phyloP scores from a whole-genome alignment of 208 protist species.

The Dictyostelium gargantuum region DNA sequence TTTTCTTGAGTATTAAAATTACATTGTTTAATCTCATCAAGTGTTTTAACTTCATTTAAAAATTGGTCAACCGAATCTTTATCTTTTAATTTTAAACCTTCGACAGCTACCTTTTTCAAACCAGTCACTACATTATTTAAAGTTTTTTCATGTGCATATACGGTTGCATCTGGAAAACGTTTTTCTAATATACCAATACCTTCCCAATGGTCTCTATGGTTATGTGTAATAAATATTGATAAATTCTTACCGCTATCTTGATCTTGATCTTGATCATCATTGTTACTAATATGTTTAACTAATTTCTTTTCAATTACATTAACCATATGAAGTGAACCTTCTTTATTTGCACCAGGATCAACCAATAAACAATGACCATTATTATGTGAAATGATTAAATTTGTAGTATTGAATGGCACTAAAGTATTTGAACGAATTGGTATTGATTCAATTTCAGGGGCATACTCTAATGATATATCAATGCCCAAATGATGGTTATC shows the following conservation, averaged over 20 bases:
- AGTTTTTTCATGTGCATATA: not conserved
- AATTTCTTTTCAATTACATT: slow-evolving; percentile 18
- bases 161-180: not conserved
- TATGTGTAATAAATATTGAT: slow-evolving; percentile 35
- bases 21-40: not conserved
- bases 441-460: slow-evolving; percentile 14
- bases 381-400: not conserved
- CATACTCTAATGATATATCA: not conserved
- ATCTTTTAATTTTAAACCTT: not conserved
- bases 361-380: not conserved
- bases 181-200: not conserved
- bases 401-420: not conserved
- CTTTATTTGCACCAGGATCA: slow-evolving; percentile 29
- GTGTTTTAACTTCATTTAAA: not conserved
- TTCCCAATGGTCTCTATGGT: slow-evolving; percentile 49
- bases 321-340: not conserved
- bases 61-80: not conserved
- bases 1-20: not conserved
- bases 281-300: not conserved
- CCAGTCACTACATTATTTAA: not conserved
- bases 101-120: not conserved
- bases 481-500: not conserved
- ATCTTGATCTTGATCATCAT: not conserved
- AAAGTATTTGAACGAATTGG: slow-evolving; percentile 22
- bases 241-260: not conserved